Evolutionary conservation across 2,329 filamentous ascomycete species (phyloP).

Genomic region (Ophiostoma sp.): DNA sequence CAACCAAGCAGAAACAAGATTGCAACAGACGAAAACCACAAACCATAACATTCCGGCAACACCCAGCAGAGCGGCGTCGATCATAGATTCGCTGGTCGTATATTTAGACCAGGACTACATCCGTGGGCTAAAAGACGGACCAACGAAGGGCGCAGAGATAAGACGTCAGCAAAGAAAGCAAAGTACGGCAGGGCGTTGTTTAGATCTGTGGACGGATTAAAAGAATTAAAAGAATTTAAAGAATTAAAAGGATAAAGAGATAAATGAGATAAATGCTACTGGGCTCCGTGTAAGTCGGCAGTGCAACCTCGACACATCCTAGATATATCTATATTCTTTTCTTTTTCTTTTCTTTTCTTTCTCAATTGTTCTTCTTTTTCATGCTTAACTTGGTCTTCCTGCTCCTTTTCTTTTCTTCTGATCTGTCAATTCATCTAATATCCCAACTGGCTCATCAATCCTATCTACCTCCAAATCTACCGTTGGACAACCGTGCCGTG

Average conservation of each 20-base stretch:
- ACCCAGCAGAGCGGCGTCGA: neutral
- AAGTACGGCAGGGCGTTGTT: no score
- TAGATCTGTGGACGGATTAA: no score
- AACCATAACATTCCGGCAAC: neutral
- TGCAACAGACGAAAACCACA: neutral
- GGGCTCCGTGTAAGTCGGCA: conserved; percentile 7
- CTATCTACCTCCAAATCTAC: neutral
- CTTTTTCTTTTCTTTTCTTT: conserved; percentile 6
- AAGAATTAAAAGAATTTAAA: no score
- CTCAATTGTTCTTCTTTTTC: neutral
- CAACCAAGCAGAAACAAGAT: neutral
- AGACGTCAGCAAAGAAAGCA: neutral
- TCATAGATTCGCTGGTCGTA: neutral
- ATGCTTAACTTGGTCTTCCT: neutral
- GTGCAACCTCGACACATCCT: neutral
- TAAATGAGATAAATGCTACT: neutral
- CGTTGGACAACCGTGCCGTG: neutral
- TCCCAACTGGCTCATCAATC: neutral
- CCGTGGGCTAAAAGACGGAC: conserved; percentile 8
- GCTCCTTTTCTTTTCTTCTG: neutral
- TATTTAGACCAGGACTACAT: neutral
- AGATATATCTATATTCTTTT: neutral
- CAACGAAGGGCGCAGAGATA: conserved; percentile 9
- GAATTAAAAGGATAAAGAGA: no score
- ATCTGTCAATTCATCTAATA: neutral